Base-by-base conservation (phyloP, 768 basidiomycete species). In the Pleurotus ostreatus region DNA sequence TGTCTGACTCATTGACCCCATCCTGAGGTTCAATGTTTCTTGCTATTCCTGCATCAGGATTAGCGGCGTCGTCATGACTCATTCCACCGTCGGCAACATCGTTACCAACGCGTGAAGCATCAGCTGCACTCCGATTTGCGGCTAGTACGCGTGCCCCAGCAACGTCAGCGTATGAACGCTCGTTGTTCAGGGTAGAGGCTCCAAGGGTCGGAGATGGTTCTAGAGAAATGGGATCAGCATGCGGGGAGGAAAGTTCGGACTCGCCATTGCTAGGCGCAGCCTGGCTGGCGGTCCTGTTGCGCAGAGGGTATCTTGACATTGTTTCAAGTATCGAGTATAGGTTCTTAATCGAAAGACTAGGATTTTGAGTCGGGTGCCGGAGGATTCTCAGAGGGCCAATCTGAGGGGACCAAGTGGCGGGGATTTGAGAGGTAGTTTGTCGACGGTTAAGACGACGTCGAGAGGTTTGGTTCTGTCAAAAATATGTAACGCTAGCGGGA, bases 351-450 rank as follows among this genome's bases (percentile, higher is more conserved):
- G 20, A 20, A 46, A 46, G 16, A 46, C 18, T 15, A 20, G 44
- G 44, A 20, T 47, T 47, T 47, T 16, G 46, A 20, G n/a, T n/a
- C 5, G 46, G 46, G 46, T 44, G n/a, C 7, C 22, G 8, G 11
- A 47, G 46, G 46, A 47, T 18, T 47, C 46, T 47, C 46, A 47
- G 46, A 47, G 46, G 46, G 46, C 46, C 46, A 47, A 47, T 47
- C 46, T 47, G 46, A 47, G 46, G 46, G 46, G 46, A 47, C 46
- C 46, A 47, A 47, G 16, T 15, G 46, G 18, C 18, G 15, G 43
- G 15, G 9, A 2, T 5, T 44, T 15, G 12, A 44, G 43, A 44
- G 43, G 20, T 16, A 44, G 43, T 16, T 44, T 44, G 43, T 44
- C 15, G 46, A 47, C 18, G 12, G 46, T 15, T 15, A 47, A 47